Base-by-base conservation (phyloP, 2,329 filamentous ascomycete genomes). In the Hymenoscyphus albidus region DNA sequence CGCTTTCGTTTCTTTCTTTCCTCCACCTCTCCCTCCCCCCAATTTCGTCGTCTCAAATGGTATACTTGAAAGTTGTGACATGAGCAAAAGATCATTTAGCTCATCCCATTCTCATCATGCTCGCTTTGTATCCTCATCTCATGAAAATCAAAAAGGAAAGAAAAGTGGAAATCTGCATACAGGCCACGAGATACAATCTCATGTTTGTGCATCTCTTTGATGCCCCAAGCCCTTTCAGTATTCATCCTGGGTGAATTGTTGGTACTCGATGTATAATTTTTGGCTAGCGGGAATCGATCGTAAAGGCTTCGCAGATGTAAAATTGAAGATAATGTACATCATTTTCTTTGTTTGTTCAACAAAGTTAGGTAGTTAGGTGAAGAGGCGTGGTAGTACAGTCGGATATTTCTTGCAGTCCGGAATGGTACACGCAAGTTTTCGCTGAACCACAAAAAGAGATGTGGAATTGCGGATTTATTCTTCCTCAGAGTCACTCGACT, bases 401-500 rank as follows among this genome's bases (percentile, higher is more conserved):
- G 59, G 35, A 61, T 18, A n/a, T n/a, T 55, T 18, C 13, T 14
- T 27, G 51, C 18, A 48, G 18, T 31, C 10, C 9, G 13, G n/a
- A 16, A 18, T 27, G 14, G 18, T 42, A 51, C 22, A 44, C n/a
- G 57, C 32, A 31, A 14, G 31, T 39, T 38, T 31, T 56, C 7
- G 38, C 48, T 38, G 27, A 57, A 35, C 14, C 12, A 56, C 7
- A 55, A 59, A 16, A 18, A 39, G 31, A 44, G 16, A 32, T 42
- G 12, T 58, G 58, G 59, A 64, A 51, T 67, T 10, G 31, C 22
- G 27, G 40, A 9, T 42, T 60, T 40, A 76, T 70, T 76, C 74
- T 62, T 82, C 80, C 70, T 86, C 84, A 4, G 83, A 85, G 70
- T 81, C 83, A 67, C 79, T 80, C 69, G 79, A 78, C 63, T 83